Base-by-base conservation (phyloP, 2,329 filamentous ascomycete genomes). In the Colletotrichum eremochloae region DNA sequence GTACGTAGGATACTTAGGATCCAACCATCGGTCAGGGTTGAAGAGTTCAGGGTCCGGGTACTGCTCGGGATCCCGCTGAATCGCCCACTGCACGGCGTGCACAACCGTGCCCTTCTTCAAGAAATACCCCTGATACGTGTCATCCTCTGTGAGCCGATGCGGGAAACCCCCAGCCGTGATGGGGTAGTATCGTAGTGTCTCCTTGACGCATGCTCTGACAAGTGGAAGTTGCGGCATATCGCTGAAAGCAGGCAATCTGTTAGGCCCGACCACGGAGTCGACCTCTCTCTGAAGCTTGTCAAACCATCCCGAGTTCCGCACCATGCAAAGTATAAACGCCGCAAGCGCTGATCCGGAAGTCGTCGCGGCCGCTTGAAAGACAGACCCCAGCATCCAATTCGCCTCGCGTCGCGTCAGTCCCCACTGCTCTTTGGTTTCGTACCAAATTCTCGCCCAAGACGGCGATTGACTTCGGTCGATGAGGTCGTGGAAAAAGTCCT, bases 171-270 rank as follows among this genome's bases (percentile, higher is more conserved):
- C 15, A 3, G 61, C 53, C 8, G 48, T 55, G 40, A 88, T 86
- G 29, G 86, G 86, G 57, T 86, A 81, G 85, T 86, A 89, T 14
- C 88, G 82, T 24, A 88, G 79, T 0, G 82, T 81, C 77, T 89
- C 80, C 67, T 76, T 82, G 66, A 84, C 79, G 20, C 81, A 77
- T 7, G 82, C 83, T n/a, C 82, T 78, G 8, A 83, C 76, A 2
- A 79, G 78, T 6, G 83, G 82, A 40, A 85, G 74, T 5, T 78
- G 77, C 2, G 79, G 76, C 67, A 82, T 79, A 64, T 85, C 82
- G 14, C 77, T 68, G 52, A 82, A 79, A 9, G 66, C 76, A 0
- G 83, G 82, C 55, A 84, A 68, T 11, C 81, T 77, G n/a, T 80
- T 78, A 1, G 46, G 12, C 14, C 81, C 82, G 48, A 80, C 80